These are phyloP conservation scores for Diaporthe citrichinensis DNA, from an alignment of 2,329 filamentous ascomycete species.

Conservation along the genomic window DNA sequence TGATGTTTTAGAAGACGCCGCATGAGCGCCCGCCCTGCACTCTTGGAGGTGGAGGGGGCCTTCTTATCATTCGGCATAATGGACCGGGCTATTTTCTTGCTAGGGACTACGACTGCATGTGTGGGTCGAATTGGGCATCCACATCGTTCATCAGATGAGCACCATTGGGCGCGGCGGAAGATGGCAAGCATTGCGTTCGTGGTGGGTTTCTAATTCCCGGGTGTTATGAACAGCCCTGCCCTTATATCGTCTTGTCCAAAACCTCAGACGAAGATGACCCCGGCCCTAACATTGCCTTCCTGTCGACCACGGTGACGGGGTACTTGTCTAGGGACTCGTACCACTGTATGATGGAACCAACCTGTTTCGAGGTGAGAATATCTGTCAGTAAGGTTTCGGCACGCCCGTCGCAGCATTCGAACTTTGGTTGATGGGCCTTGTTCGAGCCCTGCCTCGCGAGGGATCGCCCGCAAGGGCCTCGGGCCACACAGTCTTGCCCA, in stretches of 20 bases:
- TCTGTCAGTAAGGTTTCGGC: constrained; percentile 35
- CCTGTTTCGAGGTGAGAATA: constrained; percentile 40
- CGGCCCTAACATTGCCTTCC: not conserved
- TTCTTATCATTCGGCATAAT: constrained; percentile 1
- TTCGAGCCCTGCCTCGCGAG: constrained; percentile 5
- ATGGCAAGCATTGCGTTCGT: not conserved
- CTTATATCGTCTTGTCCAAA: not conserved
- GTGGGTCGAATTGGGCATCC: not conserved
- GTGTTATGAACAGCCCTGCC: constrained; percentile 12
- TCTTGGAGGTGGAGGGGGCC: not conserved
- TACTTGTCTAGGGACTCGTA: constrained; percentile 53
- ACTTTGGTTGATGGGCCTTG: constrained; percentile 4
- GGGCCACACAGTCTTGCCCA: not conserved
- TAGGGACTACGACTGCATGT: not conserved
- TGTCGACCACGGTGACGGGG: constrained; percentile 45
- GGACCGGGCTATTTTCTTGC: not conserved
- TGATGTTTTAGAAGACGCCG: constrained; percentile 11
- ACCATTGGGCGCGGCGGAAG: not conserved
- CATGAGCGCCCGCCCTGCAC: not conserved
- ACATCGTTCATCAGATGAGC: not conserved
- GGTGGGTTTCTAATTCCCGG: constrained; percentile 6
- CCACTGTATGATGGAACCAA: constrained; percentile 51
- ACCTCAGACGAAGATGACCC: not conserved
- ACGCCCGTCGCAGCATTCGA: not conserved
- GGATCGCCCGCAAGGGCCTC: not conserved